These are phyloP conservation scores for Flueggea neowawraea DNA, from an alignment of 441 rosid genomes.

Conservation along the genomic window DNA sequence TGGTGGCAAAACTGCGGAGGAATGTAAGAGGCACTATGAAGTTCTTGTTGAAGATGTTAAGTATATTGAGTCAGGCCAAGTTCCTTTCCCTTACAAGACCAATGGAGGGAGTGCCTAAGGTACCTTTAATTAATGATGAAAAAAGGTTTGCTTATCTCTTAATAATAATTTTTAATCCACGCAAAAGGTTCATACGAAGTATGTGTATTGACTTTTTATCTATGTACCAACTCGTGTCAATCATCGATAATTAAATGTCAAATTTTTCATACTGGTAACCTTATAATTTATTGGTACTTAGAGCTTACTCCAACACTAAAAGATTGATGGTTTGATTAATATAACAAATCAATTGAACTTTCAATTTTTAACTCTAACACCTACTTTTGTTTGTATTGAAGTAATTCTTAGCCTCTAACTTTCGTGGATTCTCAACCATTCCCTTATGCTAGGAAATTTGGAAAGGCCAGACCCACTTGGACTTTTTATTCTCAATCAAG, in stretches of 20 bases:
- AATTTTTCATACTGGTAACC: conserved; percentile 6
- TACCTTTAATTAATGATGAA: conserved; percentile 19
- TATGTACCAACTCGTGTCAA: no score
- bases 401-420: no score
- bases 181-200: no score
- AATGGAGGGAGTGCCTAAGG: conserved; percentile 18
- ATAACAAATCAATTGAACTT: not conserved
- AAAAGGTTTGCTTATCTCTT: conserved; percentile 23
- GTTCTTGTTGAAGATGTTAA: conserved; percentile 67
- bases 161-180: no score
- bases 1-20: conserved; percentile 76
- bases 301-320: no score
- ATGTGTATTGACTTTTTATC: no score
- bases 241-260: no score
- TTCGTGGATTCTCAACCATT: no score
- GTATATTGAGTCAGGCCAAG: conserved; percentile 72
- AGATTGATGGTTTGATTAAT: not conserved
- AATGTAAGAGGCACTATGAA: conserved; percentile 80
- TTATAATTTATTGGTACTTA: conserved; percentile 13
- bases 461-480: no score
- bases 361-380: not conserved
- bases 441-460: no score
- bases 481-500: no score
- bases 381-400: no score
- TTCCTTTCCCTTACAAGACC: conserved; percentile 76